These are phyloP conservation scores for Candida sp. DNA, from an alignment of 1,139 yeast species.

Conservation along the genomic window DNA sequence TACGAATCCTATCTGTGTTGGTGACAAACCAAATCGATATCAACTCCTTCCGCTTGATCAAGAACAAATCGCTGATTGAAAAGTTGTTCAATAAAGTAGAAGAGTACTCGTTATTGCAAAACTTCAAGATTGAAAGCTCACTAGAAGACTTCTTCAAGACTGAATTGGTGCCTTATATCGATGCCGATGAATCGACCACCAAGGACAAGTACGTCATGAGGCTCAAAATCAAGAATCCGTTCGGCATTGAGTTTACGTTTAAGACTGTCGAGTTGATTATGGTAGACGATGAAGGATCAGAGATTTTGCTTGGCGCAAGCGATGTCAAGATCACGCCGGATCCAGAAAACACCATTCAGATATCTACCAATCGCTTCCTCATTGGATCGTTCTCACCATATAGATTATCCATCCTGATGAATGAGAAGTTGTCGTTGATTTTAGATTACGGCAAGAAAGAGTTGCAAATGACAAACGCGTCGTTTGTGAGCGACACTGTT, in stretches of 20 bases:
- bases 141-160: conserved; percentile 34
- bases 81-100: conserved; percentile 25
- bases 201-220: conserved; percentile 27
- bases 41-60: conserved; percentile 30
- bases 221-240: conserved; percentile 27
- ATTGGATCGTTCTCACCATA: conserved; percentile 29
- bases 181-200: conserved; percentile 21
- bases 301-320: conserved; percentile 6
- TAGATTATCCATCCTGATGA: conserved; percentile 22
- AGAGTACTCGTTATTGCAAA: conserved; percentile 21
- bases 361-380: conserved; percentile 25
- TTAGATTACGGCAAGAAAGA: conserved; percentile 10
- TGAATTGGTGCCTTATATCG: conserved; percentile 27
- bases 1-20: conserved; percentile 39
- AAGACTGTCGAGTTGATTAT: conserved; percentile 23
- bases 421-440: conserved; percentile 22
- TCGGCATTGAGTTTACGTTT: conserved; percentile 28
- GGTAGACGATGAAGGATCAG: conserved; percentile 16
- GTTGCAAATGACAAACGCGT: conserved; percentile 7
- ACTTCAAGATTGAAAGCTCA: conserved; percentile 26
- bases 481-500: conserved; percentile 14
- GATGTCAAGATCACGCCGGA: conserved; percentile 14
- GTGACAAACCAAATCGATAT: conserved; percentile 26
- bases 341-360: conserved; percentile 16
- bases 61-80: conserved; percentile 23